Conservation (phyloP, 2,329 filamentous ascomycete species). For the Exophiala phaeomuriformis region DNA sequence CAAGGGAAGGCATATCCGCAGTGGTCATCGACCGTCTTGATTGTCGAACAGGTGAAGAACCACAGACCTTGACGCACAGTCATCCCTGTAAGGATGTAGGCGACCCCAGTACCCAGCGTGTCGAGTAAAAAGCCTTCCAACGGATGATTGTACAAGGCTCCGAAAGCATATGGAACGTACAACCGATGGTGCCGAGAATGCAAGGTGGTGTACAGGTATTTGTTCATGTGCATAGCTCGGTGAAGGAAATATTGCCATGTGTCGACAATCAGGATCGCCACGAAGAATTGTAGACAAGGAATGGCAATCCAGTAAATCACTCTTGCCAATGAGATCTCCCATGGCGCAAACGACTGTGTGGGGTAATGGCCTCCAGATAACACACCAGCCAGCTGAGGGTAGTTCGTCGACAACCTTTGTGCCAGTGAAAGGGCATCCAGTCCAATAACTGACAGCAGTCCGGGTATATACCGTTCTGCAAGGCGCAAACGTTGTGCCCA, state of each 20-base stretch:
- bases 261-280: conserved; percentile 72
- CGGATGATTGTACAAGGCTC: conserved; percentile 93
- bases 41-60: conserved; percentile 81
- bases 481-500: conserved; percentile 80
- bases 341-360: conserved; percentile 68
- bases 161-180: conserved; percentile 95
- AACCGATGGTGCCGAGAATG: conserved; percentile 94
- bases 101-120: conserved; percentile 76
- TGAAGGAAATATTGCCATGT: conserved; percentile 99
- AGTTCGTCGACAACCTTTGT: conserved; percentile 62
- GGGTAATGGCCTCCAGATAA: conserved; percentile 72
- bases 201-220: conserved; percentile 76
- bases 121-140: conserved; percentile 91
- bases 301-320: conserved; percentile 71
- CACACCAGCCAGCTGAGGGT: conserved; percentile 67
- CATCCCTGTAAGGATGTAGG: conserved; percentile 74
- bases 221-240: conserved; percentile 94
- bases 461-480: conserved; percentile 69
- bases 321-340: conserved; percentile 71
- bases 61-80: conserved; percentile 77
- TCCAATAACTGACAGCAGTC: conserved; percentile 62
- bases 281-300: conserved; percentile 67
- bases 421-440: conserved; percentile 69
- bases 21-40: conserved; percentile 97
- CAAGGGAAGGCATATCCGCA: conserved; percentile 94